Percentiles rank a stretch among this genome's conserved stretches.
Evolutionary conservation across 129 eudicot genomes (phyloP).

Genomic region (Saussurea involucrata): DNA sequence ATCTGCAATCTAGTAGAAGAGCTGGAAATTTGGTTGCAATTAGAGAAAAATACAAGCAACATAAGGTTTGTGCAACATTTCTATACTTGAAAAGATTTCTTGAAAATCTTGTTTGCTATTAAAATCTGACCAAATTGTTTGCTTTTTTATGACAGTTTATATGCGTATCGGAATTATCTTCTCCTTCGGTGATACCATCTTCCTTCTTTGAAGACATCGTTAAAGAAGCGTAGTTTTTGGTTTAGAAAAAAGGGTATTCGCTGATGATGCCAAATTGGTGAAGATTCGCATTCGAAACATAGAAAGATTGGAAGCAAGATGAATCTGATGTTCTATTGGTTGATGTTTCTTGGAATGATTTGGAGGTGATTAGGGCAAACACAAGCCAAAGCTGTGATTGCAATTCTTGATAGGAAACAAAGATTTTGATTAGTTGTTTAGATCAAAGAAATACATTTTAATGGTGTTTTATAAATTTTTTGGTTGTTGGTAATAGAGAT

Average conservation of each 20-base stretch:
- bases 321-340: not conserved
- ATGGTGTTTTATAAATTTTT: not conserved
- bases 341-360: not conserved
- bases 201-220: constrained; percentile 34
- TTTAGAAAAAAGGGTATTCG: not conserved
- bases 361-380: not conserved
- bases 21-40: constrained; percentile 54
- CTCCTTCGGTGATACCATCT: constrained; percentile 45
- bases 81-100: not conserved
- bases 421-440: not conserved
- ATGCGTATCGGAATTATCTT: constrained; percentile 50
- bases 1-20: constrained; percentile 56
- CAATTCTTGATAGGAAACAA: not conserved
- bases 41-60: constrained; percentile 68
- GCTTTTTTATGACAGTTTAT: constrained; percentile 45
- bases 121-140: not conserved
- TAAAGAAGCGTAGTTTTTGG: constrained; percentile 13
- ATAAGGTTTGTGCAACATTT: constrained; percentile 47
- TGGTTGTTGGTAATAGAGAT: not conserved
- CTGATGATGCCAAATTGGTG: constrained; percentile 1
- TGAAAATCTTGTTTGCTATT: not conserved
- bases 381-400: not conserved
- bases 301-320: not conserved
- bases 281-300: not conserved
- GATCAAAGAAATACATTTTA: not conserved